A percentile compares a stretch with the other conserved stretches of the same genome.
Conservation (phyloP, 108 stramenopile species). For the Discostella stelligeroides region DNA sequence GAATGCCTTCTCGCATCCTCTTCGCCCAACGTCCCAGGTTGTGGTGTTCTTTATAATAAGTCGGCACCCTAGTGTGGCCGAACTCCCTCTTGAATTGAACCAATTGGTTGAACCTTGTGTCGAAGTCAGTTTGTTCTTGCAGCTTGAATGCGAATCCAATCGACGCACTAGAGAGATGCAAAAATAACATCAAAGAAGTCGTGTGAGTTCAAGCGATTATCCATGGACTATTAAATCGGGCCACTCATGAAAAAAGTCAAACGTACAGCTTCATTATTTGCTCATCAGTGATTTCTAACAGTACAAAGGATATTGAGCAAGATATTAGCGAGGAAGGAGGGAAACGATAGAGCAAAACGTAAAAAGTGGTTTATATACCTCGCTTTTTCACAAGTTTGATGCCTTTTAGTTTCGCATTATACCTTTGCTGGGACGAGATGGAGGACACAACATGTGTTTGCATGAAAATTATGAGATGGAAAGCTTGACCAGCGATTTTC, state of each 20-base stretch:
- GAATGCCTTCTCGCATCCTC: slow-evolving; percentile 42
- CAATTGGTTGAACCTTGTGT: slow-evolving; percentile 37
- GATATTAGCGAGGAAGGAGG: background rate
- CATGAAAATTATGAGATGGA: too few species aligned
- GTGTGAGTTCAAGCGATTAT: background rate
- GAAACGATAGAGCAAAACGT: background rate
- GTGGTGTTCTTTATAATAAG: slow-evolving; percentile 24
- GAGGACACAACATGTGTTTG: background rate
- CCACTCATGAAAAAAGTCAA: too few species aligned
- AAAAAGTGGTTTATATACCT: background rate
- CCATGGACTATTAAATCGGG: too few species aligned
- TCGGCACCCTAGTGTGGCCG: slow-evolving; percentile 29
- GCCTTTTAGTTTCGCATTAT: slow-evolving; percentile 13
- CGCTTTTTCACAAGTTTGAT: slow-evolving; percentile 1
- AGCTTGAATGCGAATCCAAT: slow-evolving; percentile 30
- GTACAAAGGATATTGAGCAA: background rate
- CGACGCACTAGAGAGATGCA: slow-evolving; percentile 18
- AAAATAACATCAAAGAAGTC: background rate
- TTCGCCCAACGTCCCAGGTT: slow-evolving; percentile 40
- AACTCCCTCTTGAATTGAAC: slow-evolving; percentile 24
- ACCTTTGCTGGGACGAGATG: background rate
- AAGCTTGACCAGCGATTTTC: too few species aligned
- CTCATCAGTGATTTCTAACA: slow-evolving; percentile 30
- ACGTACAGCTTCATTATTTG: slow-evolving; percentile 38
- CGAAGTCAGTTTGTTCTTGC: slow-evolving; percentile 37